Evolutionary conservation across 2,329 filamentous ascomycete species (phyloP).

Genomic region (Periconia sp.): DNA sequence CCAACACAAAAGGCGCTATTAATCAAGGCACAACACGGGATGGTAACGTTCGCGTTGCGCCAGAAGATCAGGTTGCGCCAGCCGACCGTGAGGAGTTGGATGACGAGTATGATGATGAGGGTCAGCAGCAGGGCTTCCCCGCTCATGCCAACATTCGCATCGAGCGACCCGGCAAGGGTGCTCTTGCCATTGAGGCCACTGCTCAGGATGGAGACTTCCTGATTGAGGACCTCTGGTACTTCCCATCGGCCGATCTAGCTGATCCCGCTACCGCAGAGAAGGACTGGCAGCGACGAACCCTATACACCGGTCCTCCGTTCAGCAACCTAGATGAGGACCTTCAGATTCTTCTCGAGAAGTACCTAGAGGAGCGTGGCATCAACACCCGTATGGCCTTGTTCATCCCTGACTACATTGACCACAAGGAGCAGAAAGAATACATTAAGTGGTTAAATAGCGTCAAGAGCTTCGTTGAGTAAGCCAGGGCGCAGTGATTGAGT

Average conservation of each 20-base stretch:
- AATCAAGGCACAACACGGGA: constrained; percentile 59
- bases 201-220: constrained; percentile 86
- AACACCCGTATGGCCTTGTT: constrained; percentile 86
- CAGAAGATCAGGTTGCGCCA: constrained; percentile 63
- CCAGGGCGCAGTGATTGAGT: not conserved
- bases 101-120: constrained; percentile 63
- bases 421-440: constrained; percentile 99
- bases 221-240: constrained; percentile 91
- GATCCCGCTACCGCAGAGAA: constrained; percentile 77
- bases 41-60: constrained; percentile 60
- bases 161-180: constrained; percentile 85
- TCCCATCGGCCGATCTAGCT: constrained; percentile 77
- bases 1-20: constrained; percentile 62
- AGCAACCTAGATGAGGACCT: constrained; percentile 95
- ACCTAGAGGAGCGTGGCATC: constrained; percentile 92
- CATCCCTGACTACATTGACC: constrained; percentile 93
- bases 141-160: constrained; percentile 85
- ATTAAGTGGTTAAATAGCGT: constrained; percentile 82
- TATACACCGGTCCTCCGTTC: constrained; percentile 92
- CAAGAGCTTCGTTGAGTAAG: constrained; percentile 78
- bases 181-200: constrained; percentile 83
- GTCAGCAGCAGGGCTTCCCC: constrained; percentile 67
- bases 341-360: constrained; percentile 88
- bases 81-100: constrained; percentile 63
- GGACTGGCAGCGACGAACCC: constrained; percentile 74